Percentiles rank a stretch among this genome's conserved stretches.
These are phyloP conservation scores for Cryptosporidium ubiquitum DNA, from an alignment of 169 alveolate species.

Conservation along the genomic window DNA sequence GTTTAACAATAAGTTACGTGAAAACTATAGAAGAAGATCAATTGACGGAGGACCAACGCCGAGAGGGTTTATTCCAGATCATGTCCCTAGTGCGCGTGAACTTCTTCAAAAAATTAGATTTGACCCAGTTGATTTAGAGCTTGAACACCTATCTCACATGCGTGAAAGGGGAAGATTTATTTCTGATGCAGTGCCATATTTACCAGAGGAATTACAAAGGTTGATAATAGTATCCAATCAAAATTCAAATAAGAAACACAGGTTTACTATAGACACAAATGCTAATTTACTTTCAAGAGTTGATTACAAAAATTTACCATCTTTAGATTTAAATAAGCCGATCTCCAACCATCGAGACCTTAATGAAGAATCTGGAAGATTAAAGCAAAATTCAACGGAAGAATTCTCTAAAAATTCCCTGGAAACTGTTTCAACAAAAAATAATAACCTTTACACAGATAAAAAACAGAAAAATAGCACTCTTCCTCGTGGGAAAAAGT, in stretches of 20 bases:
- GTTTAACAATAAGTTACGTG: slow-evolving; percentile 49
- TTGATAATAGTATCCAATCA: slow-evolving; percentile 63
- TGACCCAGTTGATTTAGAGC: slow-evolving; percentile 61
- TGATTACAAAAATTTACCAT: slow-evolving; percentile 12
- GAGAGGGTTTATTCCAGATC: slow-evolving; percentile 73
- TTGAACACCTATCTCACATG: slow-evolving; percentile 64
- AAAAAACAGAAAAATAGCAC: slow-evolving; percentile 47
- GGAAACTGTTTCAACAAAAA: background rate
- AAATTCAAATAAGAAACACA: slow-evolving; percentile 45
- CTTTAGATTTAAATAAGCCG: background rate
- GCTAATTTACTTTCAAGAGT: slow-evolving; percentile 5
- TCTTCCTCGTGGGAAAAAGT: slow-evolving; percentile 82
- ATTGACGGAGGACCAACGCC: slow-evolving; percentile 75
- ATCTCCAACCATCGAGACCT: background rate
- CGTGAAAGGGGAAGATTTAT: slow-evolving; percentile 73
- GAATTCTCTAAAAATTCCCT: background rate
- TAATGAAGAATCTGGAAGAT: background rate
- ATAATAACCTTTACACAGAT: background rate
- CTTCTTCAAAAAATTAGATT: slow-evolving; percentile 70
- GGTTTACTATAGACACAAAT: slow-evolving; percentile 65
- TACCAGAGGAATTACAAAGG: slow-evolving; percentile 68
- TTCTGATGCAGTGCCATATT: slow-evolving; percentile 72
- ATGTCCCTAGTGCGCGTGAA: slow-evolving; percentile 75
- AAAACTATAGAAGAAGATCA: slow-evolving; percentile 59
- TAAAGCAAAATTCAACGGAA: background rate